Percentiles rank a stretch among this genome's conserved stretches.
These are phyloP conservation scores for Leptoxyphium fumago DNA, from an alignment of 2,329 filamentous ascomycete species.

Conservation along the genomic window DNA sequence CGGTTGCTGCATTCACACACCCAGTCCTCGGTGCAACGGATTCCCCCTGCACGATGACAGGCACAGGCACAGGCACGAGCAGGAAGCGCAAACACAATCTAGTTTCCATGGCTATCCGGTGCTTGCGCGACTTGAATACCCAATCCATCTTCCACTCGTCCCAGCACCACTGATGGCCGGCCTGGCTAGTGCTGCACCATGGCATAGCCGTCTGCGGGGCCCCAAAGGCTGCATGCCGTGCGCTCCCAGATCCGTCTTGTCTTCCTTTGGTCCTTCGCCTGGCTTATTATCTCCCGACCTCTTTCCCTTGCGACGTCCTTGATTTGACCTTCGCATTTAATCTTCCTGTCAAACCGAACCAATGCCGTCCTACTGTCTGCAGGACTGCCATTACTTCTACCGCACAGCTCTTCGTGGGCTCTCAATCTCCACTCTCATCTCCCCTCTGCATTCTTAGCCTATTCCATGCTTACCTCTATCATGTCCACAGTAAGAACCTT, in stretches of 20 bases:
- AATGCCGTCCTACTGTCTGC: constrained; percentile 70
- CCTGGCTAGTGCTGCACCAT: no score
- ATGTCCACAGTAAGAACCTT: constrained; percentile 55
- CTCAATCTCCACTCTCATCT: constrained; percentile 66
- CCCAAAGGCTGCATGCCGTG: no score
- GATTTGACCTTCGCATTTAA: not conserved
- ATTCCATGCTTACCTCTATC: constrained; percentile 29
- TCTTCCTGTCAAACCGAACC: constrained; percentile 14
- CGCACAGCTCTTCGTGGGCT: constrained; percentile 76
- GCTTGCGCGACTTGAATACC: no score
- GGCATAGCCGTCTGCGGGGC: no score
- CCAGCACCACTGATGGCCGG: no score
- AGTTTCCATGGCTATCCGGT: no score
- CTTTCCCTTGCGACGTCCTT: not conserved
- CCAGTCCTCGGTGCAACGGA: not conserved
- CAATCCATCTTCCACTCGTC: no score
- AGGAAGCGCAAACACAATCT: no score
- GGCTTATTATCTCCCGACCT: not conserved
- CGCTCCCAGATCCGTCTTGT: not conserved
- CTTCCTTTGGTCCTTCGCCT: not conserved
- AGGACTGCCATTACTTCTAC: constrained; percentile 89
- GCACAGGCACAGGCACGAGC: not conserved
- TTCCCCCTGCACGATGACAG: not conserved
- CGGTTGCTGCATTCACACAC: not conserved
- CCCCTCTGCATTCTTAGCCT: constrained; percentile 53